phyloP scores from a whole-genome alignment of 2,329 filamentous ascomycete genomes.

The Trichoderma sp. region DNA sequence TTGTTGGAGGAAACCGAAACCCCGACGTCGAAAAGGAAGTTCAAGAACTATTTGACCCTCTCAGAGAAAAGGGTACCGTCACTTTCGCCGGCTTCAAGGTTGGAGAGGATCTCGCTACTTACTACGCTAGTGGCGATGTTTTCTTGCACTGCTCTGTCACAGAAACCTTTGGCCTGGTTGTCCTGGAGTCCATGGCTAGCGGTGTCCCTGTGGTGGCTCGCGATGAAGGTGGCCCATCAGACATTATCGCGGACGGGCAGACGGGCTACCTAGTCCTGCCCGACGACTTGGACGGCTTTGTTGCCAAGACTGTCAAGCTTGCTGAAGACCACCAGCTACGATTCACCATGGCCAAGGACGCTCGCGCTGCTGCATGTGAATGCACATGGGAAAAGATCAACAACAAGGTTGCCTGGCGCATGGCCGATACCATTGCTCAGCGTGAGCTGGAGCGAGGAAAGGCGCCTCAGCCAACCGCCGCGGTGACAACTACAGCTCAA shows the following conservation, averaged over 20 bases:
- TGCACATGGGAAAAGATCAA: slow-evolving; percentile 72
- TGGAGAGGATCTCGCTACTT: slow-evolving; percentile 59
- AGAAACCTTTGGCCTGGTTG: slow-evolving; percentile 69
- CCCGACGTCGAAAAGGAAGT: slow-evolving; percentile 60
- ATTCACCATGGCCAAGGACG: slow-evolving; percentile 43
- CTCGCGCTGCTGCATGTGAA: slow-evolving; percentile 57
- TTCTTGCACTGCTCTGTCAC: slow-evolving; percentile 71
- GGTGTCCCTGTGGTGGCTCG: slow-evolving; percentile 67
- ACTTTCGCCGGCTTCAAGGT: slow-evolving; percentile 66
- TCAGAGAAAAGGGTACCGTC: slow-evolving; percentile 51
- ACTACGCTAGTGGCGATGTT: slow-evolving; percentile 66
- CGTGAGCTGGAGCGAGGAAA: slow-evolving; percentile 36
- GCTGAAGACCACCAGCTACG: slow-evolving; percentile 46
- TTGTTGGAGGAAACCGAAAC: slow-evolving; percentile 68
- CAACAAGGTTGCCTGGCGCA: slow-evolving; percentile 65
- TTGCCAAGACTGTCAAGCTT: slow-evolving; percentile 51
- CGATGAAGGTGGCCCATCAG: slow-evolving; percentile 67
- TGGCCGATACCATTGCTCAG: slow-evolving; percentile 53
- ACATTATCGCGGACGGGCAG: slow-evolving; percentile 59
- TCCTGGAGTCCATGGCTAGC: slow-evolving; percentile 69
- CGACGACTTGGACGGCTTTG: slow-evolving; percentile 58
- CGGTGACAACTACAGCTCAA: slow-evolving; percentile 26
- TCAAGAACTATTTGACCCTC: slow-evolving; percentile 54
- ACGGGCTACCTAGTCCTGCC: slow-evolving; percentile 62
- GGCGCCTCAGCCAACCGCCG: slow-evolving; percentile 19